Evolutionary conservation across 192 early-diverging fungal species (phyloP), one percentile per base, ranked within the genome.

Genomic region (Podila horticola): DNA sequence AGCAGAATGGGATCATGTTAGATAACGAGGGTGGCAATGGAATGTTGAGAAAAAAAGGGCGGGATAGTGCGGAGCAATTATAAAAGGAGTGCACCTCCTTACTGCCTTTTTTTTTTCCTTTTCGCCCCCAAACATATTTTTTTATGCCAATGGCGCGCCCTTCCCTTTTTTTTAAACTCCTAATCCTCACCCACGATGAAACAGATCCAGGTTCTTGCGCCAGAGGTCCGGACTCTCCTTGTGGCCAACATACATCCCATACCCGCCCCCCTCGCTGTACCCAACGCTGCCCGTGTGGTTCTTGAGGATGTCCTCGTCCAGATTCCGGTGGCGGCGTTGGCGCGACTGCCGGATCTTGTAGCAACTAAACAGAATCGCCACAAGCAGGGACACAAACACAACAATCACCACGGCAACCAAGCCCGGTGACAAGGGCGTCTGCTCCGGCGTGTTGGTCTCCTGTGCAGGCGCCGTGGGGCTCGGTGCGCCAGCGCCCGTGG

Each of bases 201-300:
- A 73, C 77, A 79, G 38, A 49, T 72, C 75, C 36, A 79, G 52
- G 70, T 71, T 72, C 77, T 81, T 81, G 31, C 71, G 24, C 65
- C 65, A 81, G 7, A 73, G 45, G n/a, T 73, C 71, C 4, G 75
- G 64, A 34, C 33, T 77, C 26, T 71, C 75, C 59, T 79, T 71
- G 11, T 34, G 33, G 33, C 55, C 36, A 15, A 73, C 49, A 45
- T 73, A 72, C 77, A 81, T 73, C 30, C 77, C 77, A 59, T 81
- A 81, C 8, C 77, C 77, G n/a, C 57, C 71, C 2, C 66, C 57
- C 20, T 72, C 71, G 3, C 33, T 69, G 57, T 81, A 81, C 0
- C 77, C 77, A 17, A 81, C 77, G 20, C 62, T 64, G 1, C 77
- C 77, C 36, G 71, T 62, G 52, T 81, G 65, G 28, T 81, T 69